Evolutionary conservation across 768 basidiomycete species (phyloP).

Genomic region (Calocybe indica): DNA sequence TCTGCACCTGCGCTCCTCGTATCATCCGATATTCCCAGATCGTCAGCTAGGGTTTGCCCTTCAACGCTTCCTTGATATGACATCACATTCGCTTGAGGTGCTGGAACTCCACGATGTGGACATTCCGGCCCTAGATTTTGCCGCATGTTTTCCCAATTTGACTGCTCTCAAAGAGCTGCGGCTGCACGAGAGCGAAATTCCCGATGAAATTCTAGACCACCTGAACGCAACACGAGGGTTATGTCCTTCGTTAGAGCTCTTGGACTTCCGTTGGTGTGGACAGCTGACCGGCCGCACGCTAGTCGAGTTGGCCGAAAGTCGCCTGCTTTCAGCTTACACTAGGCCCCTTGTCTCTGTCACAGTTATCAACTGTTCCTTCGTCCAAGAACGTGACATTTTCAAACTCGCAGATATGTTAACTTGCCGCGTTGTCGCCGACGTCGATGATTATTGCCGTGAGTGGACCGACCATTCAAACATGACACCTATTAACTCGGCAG

Average conservation of each 20-base stretch:
- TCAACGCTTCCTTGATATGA: conserved; percentile 13
- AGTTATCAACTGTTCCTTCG: conserved; percentile 52
- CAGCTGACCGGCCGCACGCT: conserved; percentile 45
- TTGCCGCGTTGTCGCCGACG: conserved; percentile 39
- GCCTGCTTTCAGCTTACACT: conserved; percentile 12
- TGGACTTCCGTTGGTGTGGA: conserved; percentile 59
- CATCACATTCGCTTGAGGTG: conserved; percentile 23
- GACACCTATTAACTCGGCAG: conserved; percentile 2
- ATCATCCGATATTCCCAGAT: conserved; percentile 24
- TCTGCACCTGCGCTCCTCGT: conserved; percentile 36
- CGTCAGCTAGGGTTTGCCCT: conserved; percentile 20
- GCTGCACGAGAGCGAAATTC: conserved; percentile 54
- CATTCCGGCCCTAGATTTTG: conserved; percentile 16
- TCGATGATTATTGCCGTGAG: conserved; percentile 52
- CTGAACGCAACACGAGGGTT: conserved; percentile 32
- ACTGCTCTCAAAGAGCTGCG: conserved; percentile 40
- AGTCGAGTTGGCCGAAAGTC: conserved; percentile 41
- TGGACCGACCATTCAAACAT: conserved; percentile 8
- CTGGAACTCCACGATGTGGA: conserved; percentile 20
- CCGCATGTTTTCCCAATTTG: conserved; percentile 21
- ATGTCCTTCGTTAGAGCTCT: conserved; percentile 39
- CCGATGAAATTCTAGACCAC: conserved; percentile 34
- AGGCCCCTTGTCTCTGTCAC: conserved; percentile 38
- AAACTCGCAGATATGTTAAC: conserved; percentile 39
- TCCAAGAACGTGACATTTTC: conserved; percentile 48